A percentile compares a stretch with the other conserved stretches of the same genome.
These are phyloP conservation scores for Breviolum minutum DNA, from an alignment of 73 alveolate species.

Conservation along the genomic window DNA sequence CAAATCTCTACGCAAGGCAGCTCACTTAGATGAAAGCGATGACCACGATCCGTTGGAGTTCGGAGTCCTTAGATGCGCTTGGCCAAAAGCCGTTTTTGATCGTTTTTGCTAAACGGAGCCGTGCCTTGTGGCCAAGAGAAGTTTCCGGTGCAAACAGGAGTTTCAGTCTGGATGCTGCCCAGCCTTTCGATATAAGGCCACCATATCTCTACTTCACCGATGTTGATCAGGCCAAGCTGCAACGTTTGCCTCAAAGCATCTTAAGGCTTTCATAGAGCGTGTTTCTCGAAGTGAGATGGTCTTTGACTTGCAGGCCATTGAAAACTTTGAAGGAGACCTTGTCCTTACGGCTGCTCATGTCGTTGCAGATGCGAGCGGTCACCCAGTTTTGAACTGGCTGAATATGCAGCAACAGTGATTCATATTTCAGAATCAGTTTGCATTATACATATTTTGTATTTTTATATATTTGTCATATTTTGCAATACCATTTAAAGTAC, in stretches of 20 bases:
- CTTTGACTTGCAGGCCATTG: slow-evolving; percentile 27
- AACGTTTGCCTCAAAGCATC: not conserved
- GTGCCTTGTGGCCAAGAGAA: no score
- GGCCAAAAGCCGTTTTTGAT: no score
- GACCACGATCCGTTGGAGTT: slow-evolving; percentile 31
- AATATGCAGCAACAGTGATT: not conserved
- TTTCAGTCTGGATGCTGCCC: no score
- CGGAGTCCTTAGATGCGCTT: not conserved
- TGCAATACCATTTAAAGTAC: no score
- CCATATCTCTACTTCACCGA: slow-evolving; percentile 65
- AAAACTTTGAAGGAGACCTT: slow-evolving; percentile 70
- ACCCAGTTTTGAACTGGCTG: not conserved
- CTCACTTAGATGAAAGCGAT: not conserved
- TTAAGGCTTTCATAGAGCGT: not conserved
- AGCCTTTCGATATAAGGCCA: slow-evolving; percentile 2
- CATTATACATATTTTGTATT: no score
- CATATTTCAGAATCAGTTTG: not conserved
- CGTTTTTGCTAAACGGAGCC: no score
- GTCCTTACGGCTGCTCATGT: slow-evolving; percentile 89
- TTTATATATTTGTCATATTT: no score
- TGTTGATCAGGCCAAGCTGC: slow-evolving; percentile 49
- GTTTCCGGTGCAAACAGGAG: not conserved
- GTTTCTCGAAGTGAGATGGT: not conserved
- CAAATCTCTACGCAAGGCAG: not conserved
- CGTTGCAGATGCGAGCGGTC: slow-evolving; percentile 51